Conservation (phyloP, 495 filamentous ascomycete species). For the Aspergillus cavernicola region DNA sequence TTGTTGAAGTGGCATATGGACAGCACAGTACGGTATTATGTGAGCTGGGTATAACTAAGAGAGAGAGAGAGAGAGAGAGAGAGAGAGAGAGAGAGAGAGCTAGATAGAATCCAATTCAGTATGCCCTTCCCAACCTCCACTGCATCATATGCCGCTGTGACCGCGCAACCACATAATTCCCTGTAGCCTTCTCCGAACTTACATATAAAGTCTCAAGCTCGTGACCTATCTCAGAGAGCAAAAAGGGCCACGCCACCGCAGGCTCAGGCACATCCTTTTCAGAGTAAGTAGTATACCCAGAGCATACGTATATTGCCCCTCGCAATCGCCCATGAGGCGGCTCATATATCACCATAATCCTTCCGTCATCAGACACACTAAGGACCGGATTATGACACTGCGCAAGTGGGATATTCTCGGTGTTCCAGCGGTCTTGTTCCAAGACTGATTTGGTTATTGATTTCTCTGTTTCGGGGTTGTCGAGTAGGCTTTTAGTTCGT, state of each 20-base stretch:
- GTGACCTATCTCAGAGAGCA: no score
- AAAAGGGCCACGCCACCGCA: no score
- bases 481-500: neutral
- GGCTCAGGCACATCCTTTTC: no score
- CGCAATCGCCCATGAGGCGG: neutral
- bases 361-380: neutral
- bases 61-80: no score
- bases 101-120: no score
- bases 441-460: neutral
- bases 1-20: no score
- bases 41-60: no score
- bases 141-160: constrained; percentile 2
- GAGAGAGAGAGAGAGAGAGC: no score
- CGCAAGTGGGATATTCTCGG: neutral
- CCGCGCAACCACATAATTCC: neutral
- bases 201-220: no score
- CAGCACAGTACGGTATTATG: no score
- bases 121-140: neutral
- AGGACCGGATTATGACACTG: neutral
- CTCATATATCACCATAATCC: neutral
- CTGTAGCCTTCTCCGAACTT: no score
- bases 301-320: neutral
- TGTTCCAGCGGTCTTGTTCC: neutral
- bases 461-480: neutral
- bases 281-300: neutral